These are phyloP conservation scores for Coccinonectria pachysandricola DNA, from an alignment of 2,329 filamentous ascomycete genomes.

Conservation along the genomic window DNA sequence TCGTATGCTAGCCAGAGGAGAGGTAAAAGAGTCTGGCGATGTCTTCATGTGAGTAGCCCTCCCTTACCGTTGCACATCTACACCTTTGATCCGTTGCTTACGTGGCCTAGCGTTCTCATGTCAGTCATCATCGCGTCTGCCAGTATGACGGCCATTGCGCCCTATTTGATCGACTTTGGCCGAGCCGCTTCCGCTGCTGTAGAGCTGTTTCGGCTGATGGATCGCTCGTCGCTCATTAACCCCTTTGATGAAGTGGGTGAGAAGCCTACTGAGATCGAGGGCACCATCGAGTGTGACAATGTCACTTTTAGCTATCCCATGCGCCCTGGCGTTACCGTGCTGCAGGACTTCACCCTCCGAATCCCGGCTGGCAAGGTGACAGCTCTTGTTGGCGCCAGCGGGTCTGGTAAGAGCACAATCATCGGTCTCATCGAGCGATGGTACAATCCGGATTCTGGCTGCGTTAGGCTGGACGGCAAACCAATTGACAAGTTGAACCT, in stretches of 20 bases:
- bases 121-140: conserved; percentile 25
- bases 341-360: conserved; percentile 29
- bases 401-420: conserved; percentile 28
- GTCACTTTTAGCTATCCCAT: conserved; percentile 33
- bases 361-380: conserved; percentile 34
- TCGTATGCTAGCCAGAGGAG: conserved; percentile 22
- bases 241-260: conserved; percentile 21
- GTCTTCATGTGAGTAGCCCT: conserved; percentile 24
- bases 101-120: conserved; percentile 20
- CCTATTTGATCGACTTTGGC: conserved; percentile 23
- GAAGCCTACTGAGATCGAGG: conserved; percentile 12
- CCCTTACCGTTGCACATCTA: too few species aligned
- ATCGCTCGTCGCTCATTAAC: conserved; percentile 23
- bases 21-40: conserved; percentile 23
- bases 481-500: conserved; percentile 21
- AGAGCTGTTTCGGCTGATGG: conserved; percentile 24
- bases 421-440: conserved; percentile 27
- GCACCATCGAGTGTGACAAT: conserved; percentile 24
- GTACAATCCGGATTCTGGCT: conserved; percentile 22
- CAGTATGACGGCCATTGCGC: conserved; percentile 23
- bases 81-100: too few species aligned
- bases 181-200: conserved; percentile 22
- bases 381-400: conserved; percentile 25
- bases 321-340: conserved; percentile 27
- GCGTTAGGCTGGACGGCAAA: conserved; percentile 22